Evolutionary conservation across 2,329 filamentous ascomycete genomes (phyloP).

Genomic region (Aspergillus piperis): DNA sequence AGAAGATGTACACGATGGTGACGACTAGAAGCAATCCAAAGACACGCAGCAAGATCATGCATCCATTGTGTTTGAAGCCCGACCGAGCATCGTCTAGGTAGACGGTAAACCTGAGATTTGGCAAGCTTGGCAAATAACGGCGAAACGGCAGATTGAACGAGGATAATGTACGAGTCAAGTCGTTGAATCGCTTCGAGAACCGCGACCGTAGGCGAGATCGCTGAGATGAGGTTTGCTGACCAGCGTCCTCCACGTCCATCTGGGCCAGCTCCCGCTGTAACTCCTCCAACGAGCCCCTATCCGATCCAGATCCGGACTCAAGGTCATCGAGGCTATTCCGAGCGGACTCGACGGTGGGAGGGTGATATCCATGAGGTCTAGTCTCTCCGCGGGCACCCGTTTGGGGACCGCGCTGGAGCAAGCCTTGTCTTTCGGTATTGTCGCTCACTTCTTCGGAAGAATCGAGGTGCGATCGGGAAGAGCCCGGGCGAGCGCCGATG

Average conservation of each 20-base stretch:
- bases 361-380: constrained; percentile 65
- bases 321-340: constrained; percentile 62
- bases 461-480: constrained; percentile 51
- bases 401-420: constrained; percentile 60
- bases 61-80: constrained; percentile 52
- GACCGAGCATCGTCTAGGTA: constrained; percentile 36
- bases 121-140: constrained; percentile 46
- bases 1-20: constrained; percentile 77
- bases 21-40: constrained; percentile 75
- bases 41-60: constrained; percentile 70
- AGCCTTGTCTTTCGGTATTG: constrained; percentile 74
- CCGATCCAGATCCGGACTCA: constrained; percentile 56
- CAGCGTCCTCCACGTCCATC: constrained; percentile 78
- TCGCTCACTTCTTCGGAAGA: constrained; percentile 63
- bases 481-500: constrained; percentile 59
- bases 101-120: constrained; percentile 42
- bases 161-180: constrained; percentile 59
- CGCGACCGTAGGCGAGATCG: constrained; percentile 49
- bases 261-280: constrained; percentile 83
- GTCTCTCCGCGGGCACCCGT: constrained; percentile 40
- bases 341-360: constrained; percentile 80
- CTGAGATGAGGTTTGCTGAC: constrained; percentile 28
- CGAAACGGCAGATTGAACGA: constrained; percentile 56
- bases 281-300: constrained; percentile 59
- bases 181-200: constrained; percentile 60